phyloP scores from a whole-genome alignment of 352 stramenopile species.

The Globisporangium radiosum region DNA sequence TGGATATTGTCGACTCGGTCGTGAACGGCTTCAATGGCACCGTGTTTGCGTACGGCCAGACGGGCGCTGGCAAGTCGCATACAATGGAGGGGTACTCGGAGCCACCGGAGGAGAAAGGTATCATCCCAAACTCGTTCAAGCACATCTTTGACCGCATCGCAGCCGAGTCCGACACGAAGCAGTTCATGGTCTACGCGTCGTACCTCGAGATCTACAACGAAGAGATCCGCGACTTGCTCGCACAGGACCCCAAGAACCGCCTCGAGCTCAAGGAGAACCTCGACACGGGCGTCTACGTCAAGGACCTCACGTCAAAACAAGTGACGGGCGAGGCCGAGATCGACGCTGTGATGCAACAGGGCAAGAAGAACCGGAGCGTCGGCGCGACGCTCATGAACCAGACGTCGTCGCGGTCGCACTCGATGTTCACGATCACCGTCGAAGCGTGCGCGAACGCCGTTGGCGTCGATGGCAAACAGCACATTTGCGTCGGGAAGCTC shows the following conservation, averaged over 20 bases:
- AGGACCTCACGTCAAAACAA: conserved; percentile 78
- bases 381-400: conserved; percentile 98
- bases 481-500: conserved; percentile 95
- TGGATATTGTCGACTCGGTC: conserved; percentile 82
- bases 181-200: conserved; percentile 92
- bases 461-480: conserved; percentile 70
- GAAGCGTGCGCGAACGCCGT: conserved; percentile 84
- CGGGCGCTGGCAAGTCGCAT: conserved; percentile 81
- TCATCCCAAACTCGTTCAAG: conserved; percentile 87
- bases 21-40: conserved; percentile 13
- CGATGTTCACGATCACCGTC: conserved; percentile 96
- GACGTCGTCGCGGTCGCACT: conserved; percentile 94
- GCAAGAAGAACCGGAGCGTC: conserved; percentile 94
- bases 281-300: conserved; percentile 88
- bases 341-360: conserved; percentile 88
- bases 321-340: conserved; percentile 88
- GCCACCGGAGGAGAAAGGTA: conserved; percentile 68
- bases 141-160: conserved; percentile 87
- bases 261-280: conserved; percentile 90
- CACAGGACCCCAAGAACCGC: conserved; percentile 61
- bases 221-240: conserved; percentile 88
- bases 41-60: conserved; percentile 29
- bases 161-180: conserved; percentile 85
- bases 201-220: conserved; percentile 97
- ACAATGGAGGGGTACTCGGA: conserved; percentile 83